These are phyloP conservation scores for Anthracocystis panici-leucophaei DNA, from an alignment of 1,284 basidiomycete species.

Conservation along the genomic window DNA sequence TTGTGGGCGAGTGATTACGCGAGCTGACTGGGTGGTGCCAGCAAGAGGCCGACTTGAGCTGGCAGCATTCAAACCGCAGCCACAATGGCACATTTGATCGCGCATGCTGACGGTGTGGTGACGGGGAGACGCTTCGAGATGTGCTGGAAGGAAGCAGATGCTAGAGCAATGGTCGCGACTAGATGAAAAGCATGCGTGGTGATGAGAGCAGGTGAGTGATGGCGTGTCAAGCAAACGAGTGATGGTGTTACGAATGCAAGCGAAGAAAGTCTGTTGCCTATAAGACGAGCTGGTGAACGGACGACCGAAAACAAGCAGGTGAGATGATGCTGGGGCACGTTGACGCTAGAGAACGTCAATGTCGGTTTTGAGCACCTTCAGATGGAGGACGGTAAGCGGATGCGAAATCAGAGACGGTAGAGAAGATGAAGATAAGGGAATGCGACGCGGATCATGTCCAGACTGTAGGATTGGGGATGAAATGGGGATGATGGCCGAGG, in stretches of 20 bases:
- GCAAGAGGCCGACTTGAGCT: slow-evolving; percentile 23
- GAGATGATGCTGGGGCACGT: background rate
- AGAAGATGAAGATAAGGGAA: background rate
- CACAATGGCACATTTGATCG: slow-evolving; percentile 25
- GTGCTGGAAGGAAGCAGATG: background rate
- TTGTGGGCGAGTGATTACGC: slow-evolving; percentile 1
- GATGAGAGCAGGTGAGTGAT: background rate
- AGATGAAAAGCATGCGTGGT: slow-evolving; percentile 1
- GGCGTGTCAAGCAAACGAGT: background rate
- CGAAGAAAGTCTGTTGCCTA: too few species aligned
- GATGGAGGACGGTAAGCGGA: background rate
- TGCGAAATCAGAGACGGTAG: background rate
- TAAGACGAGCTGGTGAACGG: too few species aligned
- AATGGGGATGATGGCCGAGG: background rate
- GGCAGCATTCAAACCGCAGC: slow-evolving; percentile 32
- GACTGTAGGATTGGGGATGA: background rate
- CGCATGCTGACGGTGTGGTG: slow-evolving; percentile 8
- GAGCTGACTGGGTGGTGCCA: background rate
- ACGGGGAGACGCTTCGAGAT: background rate
- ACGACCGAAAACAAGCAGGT: background rate
- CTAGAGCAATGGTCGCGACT: slow-evolving; percentile 1
- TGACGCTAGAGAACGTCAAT: background rate
- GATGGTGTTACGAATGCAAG: too few species aligned
- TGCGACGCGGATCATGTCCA: background rate
- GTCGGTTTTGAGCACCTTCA: background rate